Evolutionary conservation across 2,329 filamentous ascomycete genomes (phyloP), one percentile per base, ranked within the genome.

Genomic region (Fusarium verrucosum): DNA sequence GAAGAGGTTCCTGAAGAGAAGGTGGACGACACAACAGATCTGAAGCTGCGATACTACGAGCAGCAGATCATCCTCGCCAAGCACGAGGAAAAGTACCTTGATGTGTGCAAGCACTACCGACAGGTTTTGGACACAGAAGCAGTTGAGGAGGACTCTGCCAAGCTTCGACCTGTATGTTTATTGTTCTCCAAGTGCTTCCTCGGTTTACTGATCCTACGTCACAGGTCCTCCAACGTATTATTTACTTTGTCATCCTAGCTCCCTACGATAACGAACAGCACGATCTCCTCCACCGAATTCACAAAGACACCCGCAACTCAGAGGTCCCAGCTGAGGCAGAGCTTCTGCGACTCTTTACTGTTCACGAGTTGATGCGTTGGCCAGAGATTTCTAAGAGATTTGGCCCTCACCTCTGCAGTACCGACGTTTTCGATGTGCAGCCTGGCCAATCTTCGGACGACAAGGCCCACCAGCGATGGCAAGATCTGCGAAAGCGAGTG

Each of bases 211-310:
- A 75, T 50, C 3, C 17, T 3, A 30, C 10, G 16, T 20, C 14
- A 3, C 17, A 96, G 92, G 88, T 93, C 17, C 86, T 99, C 38
- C 93, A 97, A 81, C 89, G 95, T 73, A 93, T 98, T 76, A 94
- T 98, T 79, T 98, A 96, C 85, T 99, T 96, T 79, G 89, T 97
- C 76, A 95, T 98, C 68, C 90, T 99, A 47, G 92, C 95, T 9
- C 94, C 95, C 9, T 93, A 98, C 79, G 94, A 99, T 82, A 99
- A 99, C 79, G 95, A 99, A 78, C 95, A 99, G 78, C 95, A 94
- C 70, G 95, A 99, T 71, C 90, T 99, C 52, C 89, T 99, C 61
- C 94, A 99, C 81, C 92, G 95, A 73, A 91, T 99, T 70, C 87
- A 93, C 76, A 87, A 89, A 77, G 95, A 99, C 77, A 81, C 89